A percentile compares a stretch with the other conserved stretches of the same genome.
Evolutionary conservation across 78 protist genomes (phyloP).

Genomic region (Dictyostelium capitatum): DNA sequence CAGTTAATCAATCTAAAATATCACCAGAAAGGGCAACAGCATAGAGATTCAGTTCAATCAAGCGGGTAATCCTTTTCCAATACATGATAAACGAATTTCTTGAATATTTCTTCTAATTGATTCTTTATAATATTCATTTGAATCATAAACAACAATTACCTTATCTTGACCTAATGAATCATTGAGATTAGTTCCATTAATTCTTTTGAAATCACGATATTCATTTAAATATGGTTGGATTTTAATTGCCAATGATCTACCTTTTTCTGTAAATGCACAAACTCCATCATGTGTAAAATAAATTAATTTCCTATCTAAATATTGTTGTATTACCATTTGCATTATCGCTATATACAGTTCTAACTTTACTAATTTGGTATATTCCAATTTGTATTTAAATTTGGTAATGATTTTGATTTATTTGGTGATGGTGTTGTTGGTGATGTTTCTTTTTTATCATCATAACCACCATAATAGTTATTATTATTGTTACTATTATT

Average conservation of each 20-base stretch:
- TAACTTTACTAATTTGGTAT: too few species aligned
- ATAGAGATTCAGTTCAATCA: too few species aligned
- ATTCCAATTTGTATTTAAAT: too few species aligned
- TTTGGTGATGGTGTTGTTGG: too few species aligned
- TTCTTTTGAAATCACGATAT: neutral
- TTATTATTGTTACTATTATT: neutral
- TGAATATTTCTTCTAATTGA: neutral
- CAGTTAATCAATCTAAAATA: too few species aligned
- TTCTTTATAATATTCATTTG: neutral
- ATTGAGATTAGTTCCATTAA: neutral
- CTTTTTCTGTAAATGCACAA: neutral
- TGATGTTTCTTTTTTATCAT: too few species aligned
- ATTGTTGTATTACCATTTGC: too few species aligned
- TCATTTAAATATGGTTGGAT: neutral
- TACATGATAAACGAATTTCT: neutral
- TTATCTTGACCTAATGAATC: neutral
- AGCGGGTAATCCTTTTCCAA: neutral
- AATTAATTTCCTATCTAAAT: neutral
- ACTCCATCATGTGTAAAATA: neutral
- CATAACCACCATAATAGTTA: too few species aligned
- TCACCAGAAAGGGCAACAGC: too few species aligned
- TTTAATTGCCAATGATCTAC: neutral
- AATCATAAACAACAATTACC: conserved; percentile 20
- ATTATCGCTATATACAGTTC: too few species aligned
- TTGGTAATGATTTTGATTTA: too few species aligned